phyloP scores from a whole-genome alignment of 768 basidiomycete genomes.

The Naganishia kalamii region DNA sequence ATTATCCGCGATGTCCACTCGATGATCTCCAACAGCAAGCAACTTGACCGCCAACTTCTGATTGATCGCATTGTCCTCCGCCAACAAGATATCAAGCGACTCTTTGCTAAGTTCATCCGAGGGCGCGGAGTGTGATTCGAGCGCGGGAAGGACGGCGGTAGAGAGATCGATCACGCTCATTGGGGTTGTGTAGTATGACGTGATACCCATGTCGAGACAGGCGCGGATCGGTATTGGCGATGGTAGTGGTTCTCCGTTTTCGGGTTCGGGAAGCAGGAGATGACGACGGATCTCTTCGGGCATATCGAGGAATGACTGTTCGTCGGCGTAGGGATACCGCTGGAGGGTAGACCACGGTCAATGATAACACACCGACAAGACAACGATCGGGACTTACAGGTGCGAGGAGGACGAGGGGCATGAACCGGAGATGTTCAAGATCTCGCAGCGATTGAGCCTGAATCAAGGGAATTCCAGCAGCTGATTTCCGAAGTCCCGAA shows the following conservation, averaged over 20 bases:
- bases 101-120: conserved; percentile 78
- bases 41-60: conserved; percentile 88
- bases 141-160: conserved; percentile 82
- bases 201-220: conserved; percentile 94
- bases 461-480: conserved; percentile 18
- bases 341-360: conserved; percentile 30
- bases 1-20: conserved; percentile 95
- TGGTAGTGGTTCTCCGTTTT: conserved; percentile 34
- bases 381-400: conserved; percentile 54
- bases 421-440: conserved; percentile 88
- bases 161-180: conserved; percentile 80
- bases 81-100: conserved; percentile 84
- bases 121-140: conserved; percentile 88
- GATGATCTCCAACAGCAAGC: conserved; percentile 89
- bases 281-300: conserved; percentile 37
- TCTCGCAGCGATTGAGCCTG: conserved; percentile 87
- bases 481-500: not conserved
- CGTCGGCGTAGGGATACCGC: conserved; percentile 53
- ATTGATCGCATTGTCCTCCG: conserved; percentile 81
- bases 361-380: conserved; percentile 21
- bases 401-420: conserved; percentile 85
- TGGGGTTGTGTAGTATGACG: conserved; percentile 87
- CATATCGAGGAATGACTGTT: conserved; percentile 45
- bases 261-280: conserved; percentile 36
- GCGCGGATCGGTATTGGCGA: conserved; percentile 68